phyloP scores from a whole-genome alignment of 75 land plant genomes.

The Selaginella tamariscina region DNA sequence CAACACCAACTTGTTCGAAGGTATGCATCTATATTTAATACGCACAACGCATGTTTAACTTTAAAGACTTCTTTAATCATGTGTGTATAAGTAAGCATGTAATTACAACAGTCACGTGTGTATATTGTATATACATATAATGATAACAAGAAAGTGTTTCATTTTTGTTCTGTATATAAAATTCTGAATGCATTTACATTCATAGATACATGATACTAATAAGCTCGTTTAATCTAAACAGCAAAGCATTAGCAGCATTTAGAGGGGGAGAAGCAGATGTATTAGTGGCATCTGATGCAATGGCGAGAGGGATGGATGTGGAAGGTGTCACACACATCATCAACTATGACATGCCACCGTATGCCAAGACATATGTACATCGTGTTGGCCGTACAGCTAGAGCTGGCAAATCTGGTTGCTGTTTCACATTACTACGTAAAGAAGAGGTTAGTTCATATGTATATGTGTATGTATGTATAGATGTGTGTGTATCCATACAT shows the following conservation, averaged over 20 bases:
- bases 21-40: slow-evolving; percentile 24
- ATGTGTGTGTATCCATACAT: neutral
- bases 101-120: neutral
- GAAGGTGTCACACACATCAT: slow-evolving; percentile 81
- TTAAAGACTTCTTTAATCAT: neutral
- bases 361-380: slow-evolving; percentile 80
- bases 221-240: slow-evolving; percentile 19
- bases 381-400: slow-evolving; percentile 95
- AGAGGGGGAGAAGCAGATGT: slow-evolving; percentile 60
- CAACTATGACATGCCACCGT: slow-evolving; percentile 81
- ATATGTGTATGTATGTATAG: neutral
- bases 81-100: neutral
- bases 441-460: slow-evolving; percentile 46
- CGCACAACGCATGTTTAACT: neutral
- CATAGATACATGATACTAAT: neutral
- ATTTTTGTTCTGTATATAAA: too few species aligned
- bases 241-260: slow-evolving; percentile 64
- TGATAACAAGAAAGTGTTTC: too few species aligned
- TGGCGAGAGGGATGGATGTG: slow-evolving; percentile 98
- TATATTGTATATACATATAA: too few species aligned
- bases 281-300: slow-evolving; percentile 81
- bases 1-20: slow-evolving; percentile 65
- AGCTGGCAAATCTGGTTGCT: slow-evolving; percentile 69
- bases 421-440: slow-evolving; percentile 60
- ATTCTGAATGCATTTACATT: neutral